Base-by-base conservation (phyloP, 805 yeast genomes). In the Wickerhamiella domercqiae region DNA sequence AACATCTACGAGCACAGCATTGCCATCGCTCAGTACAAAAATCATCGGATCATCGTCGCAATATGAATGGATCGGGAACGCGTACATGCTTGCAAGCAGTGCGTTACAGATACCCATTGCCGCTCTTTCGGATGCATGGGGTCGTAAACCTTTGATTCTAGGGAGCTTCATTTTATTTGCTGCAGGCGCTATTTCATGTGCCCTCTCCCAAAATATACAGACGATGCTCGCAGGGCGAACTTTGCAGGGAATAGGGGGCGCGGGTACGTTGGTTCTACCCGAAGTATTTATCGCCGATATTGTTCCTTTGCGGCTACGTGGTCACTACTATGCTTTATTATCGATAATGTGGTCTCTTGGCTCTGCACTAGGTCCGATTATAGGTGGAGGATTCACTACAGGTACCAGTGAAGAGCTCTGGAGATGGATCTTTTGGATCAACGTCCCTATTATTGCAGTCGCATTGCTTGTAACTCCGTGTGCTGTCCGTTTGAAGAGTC, bases 361-460 rank as follows among this genome's bases (percentile, higher is more conserved):
- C 2, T 43, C 46, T 9, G 50, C 45, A 3, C 17, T 44, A 14
- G 83, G 83, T 1, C 82, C 83, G 0, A 58, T 73, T 25, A 49
- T 75, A 16, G 82, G 82, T n/a, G 82, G 82, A 17, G 75, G 72
- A 0, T 68, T 77, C 41, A 64, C 77, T 1, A 9, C 20, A 3
- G n/a, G n/a, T n/a, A 64, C 77, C 1, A 54, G 68, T 1, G 56
- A 65, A 34, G 71, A 64, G 3, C 55, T 68, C 16, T 77, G 84
- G 83, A 62, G 84, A 50, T 75, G 82, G 81, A 73, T 81, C 47
- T 78, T 76, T 50, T 78, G 69, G 54, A 63, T 78, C 43, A 77
- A 77, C 52, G 53, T 77, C 29, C 83, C 82, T 2, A 55, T 75
- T 29, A 79, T 79, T n/a, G 80, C 74, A 2, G 39, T 62, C 0